Evolutionary conservation across 345 rosid genomes (phyloP).

Genomic region (Gossypium rotundifolium): DNA sequence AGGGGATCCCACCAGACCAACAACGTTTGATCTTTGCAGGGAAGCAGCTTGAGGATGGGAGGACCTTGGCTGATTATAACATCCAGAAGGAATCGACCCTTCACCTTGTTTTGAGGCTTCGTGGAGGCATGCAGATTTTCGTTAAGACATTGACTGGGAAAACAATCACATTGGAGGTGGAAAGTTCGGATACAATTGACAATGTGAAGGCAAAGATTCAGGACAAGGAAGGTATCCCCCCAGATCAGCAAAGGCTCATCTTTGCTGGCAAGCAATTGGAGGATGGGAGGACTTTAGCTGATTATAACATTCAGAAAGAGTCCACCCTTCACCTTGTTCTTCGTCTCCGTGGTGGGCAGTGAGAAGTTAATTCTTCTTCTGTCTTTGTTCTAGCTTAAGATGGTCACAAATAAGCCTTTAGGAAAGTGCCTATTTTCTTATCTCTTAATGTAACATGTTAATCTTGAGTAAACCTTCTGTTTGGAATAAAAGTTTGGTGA

Average conservation of each 20-base stretch:
- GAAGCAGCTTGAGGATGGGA: constrained; percentile 4
- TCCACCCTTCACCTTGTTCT: constrained; percentile 20
- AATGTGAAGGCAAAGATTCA: too few relatives aligned
- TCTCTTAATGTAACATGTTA: too few relatives aligned
- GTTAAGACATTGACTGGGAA: background rate
- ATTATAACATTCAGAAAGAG: constrained; percentile 2
- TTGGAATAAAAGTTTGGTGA: background rate
- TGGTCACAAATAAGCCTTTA: background rate
- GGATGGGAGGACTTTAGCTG: too few relatives aligned
- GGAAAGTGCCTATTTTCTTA: background rate
- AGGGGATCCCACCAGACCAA: too few relatives aligned
- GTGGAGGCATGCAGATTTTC: background rate
- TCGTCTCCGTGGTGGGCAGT: constrained; percentile 13
- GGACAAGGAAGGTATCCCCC: too few relatives aligned
- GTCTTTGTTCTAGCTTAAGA: background rate
- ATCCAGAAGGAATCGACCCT: constrained; percentile 4
- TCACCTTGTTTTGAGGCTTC: background rate
- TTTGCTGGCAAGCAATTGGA: too few relatives aligned
- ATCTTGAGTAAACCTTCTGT: background rate
- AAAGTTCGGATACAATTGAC: background rate
- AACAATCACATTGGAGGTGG: background rate
- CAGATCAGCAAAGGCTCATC: too few relatives aligned
- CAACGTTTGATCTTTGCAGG: background rate
- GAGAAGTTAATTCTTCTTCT: background rate
- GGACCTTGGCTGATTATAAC: constrained; percentile 3